Conservation (phyloP, 495 filamentous ascomycete genomes). For the Xylaria castorea region DNA sequence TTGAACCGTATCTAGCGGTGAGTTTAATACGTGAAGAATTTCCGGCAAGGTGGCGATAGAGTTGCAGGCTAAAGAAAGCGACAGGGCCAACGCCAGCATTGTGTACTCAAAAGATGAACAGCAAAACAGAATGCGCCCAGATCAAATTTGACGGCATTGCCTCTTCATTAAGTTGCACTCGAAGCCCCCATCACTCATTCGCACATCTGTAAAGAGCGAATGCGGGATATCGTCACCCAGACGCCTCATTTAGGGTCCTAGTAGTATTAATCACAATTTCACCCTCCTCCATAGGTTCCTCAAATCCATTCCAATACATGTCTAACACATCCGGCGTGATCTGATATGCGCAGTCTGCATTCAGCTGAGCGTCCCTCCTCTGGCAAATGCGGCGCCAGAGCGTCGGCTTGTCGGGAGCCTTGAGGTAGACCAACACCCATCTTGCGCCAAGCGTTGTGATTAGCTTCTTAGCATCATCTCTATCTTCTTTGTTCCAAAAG, state of each 20-base stretch:
- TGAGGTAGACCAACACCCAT: slow-evolving; percentile 46
- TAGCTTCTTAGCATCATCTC: slow-evolving; percentile 43
- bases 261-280: slow-evolving; percentile 41
- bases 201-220: neutral
- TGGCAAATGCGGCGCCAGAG: slow-evolving; percentile 41
- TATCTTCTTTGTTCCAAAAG: slow-evolving; percentile 42
- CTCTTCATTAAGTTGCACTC: neutral
- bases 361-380: slow-evolving; percentile 39
- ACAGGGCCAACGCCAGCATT: neutral
- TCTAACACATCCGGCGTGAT: slow-evolving; percentile 47
- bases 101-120: neutral
- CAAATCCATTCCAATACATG: slow-evolving; percentile 48
- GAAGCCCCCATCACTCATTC: neutral
- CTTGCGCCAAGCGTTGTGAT: slow-evolving; percentile 41
- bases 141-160: neutral
- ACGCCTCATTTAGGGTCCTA: neutral
- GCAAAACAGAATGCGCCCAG: neutral
- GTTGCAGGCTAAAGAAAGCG: neutral
- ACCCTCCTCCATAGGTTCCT: slow-evolving; percentile 43
- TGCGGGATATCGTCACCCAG: neutral
- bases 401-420: slow-evolving; percentile 40
- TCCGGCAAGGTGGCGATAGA: too few relatives aligned
- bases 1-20: neutral
- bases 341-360: slow-evolving; percentile 48
- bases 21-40: neutral